Evolutionary conservation across 2,329 filamentous ascomycete genomes (phyloP).

Genomic region (Gaeumannomyces tritici): DNA sequence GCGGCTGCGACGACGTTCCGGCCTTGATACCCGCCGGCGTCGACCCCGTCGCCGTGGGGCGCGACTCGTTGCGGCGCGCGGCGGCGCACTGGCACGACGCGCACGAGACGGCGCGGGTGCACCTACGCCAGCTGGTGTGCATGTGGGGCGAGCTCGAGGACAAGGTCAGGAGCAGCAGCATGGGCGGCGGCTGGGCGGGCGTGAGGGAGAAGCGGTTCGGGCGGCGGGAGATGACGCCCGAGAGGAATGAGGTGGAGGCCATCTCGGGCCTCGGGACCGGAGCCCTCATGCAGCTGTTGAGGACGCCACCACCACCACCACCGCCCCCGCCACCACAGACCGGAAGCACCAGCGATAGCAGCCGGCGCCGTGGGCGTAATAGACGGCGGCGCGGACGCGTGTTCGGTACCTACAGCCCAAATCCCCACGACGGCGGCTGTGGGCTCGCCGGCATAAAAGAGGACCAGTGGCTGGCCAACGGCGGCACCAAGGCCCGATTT

Average conservation of each 20-base stretch:
- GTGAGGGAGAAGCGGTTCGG: not conserved
- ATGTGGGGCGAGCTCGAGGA: conserved; percentile 2
- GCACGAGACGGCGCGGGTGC: not conserved
- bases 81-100: not conserved
- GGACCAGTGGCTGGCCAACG: not conserved
- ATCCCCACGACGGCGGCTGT: not conserved
- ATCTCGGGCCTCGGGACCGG: not conserved
- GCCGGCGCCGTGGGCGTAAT: not conserved
- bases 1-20: not conserved
- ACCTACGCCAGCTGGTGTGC: conserved; percentile 1
- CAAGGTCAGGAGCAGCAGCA: not conserved
- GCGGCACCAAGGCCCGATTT: not conserved
- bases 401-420: not conserved
- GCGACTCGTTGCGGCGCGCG: not conserved
- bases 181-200: not conserved
- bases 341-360: not conserved
- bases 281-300: not conserved
- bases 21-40: not conserved
- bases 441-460: not conserved
- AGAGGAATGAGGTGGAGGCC: not conserved
- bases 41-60: not conserved
- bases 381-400: not conserved
- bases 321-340: not conserved
- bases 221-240: not conserved
- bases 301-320: not conserved